Evolutionary conservation across 331 rosid species (phyloP).

Genomic region (Pyrus hybrid): DNA sequence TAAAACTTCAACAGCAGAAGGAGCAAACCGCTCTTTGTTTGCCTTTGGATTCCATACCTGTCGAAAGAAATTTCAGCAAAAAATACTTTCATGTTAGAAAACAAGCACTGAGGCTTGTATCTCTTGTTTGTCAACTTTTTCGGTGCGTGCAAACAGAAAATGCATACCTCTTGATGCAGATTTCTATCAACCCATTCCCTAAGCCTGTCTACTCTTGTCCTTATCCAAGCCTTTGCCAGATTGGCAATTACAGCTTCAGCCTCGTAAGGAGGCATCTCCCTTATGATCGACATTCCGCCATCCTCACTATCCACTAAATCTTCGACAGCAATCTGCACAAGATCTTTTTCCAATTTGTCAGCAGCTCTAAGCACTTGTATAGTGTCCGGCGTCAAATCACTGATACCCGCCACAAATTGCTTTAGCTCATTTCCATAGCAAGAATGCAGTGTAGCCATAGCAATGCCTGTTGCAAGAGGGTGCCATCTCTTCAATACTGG

Average conservation of each 20-base stretch:
- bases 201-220: constrained; percentile 68
- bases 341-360: constrained; percentile 90
- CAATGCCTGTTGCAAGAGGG: constrained; percentile 80
- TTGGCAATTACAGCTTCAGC: constrained; percentile 69
- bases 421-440: constrained; percentile 85
- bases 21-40: constrained; percentile 69
- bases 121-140: background rate
- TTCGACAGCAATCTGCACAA: constrained; percentile 92
- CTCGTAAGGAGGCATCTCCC: constrained; percentile 98
- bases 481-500: constrained; percentile 91
- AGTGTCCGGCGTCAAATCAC: constrained; percentile 77
- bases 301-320: constrained; percentile 96
- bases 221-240: constrained; percentile 80
- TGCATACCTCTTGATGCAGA: constrained; percentile 85
- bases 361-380: constrained; percentile 80
- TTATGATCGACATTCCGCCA: constrained; percentile 89
- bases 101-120: background rate
- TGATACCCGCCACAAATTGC: constrained; percentile 53
- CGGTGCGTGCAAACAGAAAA: background rate
- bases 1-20: constrained; percentile 76
- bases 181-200: constrained; percentile 90
- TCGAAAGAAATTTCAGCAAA: background rate
- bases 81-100: background rate
- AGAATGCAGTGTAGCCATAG: constrained; percentile 81
- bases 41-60: constrained; percentile 82